Evolutionary conservation across 176 grass and related monocot genomes (phyloP).

Genomic region (Bolboschoenus planiculmis): DNA sequence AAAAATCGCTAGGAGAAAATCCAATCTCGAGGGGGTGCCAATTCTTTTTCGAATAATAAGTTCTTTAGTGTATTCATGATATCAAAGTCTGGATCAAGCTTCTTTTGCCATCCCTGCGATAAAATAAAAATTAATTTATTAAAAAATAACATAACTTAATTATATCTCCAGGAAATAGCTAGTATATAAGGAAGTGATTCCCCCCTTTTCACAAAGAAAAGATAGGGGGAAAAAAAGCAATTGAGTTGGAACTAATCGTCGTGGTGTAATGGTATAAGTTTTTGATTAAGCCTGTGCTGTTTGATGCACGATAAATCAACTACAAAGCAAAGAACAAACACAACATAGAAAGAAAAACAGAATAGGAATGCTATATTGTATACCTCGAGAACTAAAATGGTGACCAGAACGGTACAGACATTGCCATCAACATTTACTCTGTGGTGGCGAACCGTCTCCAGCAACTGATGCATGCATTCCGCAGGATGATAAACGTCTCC

Average conservation of each 20-base stretch:
- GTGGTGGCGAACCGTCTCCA: slow-evolving; percentile 73
- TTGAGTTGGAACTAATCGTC: not conserved
- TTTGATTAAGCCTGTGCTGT: not conserved
- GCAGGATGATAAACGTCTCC: slow-evolving; percentile 71
- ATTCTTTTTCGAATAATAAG: slow-evolving; percentile 65
- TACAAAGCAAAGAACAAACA: not conserved
- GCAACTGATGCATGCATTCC: slow-evolving; percentile 94
- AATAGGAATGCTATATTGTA: not conserved
- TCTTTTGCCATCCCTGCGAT: slow-evolving; percentile 88
- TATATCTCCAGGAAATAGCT: not conserved
- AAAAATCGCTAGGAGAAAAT: slow-evolving; percentile 34
- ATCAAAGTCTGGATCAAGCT: slow-evolving; percentile 81
- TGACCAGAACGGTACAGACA: slow-evolving; percentile 91
- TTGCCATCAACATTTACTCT: slow-evolving; percentile 96
- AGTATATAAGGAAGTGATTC: not conserved
- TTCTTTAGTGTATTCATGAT: slow-evolving; percentile 84
- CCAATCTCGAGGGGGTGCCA: slow-evolving; percentile 60
- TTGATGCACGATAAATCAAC: not conserved
- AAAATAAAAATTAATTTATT: slow-evolving; percentile 17
- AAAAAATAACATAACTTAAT: not conserved
- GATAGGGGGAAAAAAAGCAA: not conserved
- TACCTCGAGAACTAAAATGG: slow-evolving; percentile 97
- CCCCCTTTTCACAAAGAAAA: not conserved
- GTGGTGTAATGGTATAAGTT: not conserved
- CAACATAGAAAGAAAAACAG: not conserved